Evolutionary conservation across 768 basidiomycete species (phyloP).

Genomic region (Multifurca ochricompacta): DNA sequence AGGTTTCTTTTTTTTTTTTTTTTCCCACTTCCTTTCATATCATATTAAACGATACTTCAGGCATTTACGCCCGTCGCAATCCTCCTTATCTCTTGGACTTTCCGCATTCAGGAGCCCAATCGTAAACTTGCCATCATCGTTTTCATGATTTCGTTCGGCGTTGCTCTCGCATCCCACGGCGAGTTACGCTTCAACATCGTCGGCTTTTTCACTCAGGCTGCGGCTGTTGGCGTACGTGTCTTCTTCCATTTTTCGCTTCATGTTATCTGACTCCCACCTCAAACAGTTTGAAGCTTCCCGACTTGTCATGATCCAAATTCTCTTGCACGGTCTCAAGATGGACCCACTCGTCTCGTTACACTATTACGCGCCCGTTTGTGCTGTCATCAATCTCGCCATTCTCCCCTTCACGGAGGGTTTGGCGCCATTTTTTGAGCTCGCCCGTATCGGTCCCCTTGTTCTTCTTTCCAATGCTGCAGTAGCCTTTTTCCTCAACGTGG

Average conservation of each 20-base stretch:
- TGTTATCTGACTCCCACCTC: background rate
- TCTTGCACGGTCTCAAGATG: conserved; percentile 95
- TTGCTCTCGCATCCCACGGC: conserved; percentile 83
- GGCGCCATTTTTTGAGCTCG: conserved; percentile 72
- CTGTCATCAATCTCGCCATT: conserved; percentile 75
- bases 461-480: conserved; percentile 77
- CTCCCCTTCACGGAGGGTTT: conserved; percentile 91
- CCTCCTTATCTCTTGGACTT: conserved; percentile 86
- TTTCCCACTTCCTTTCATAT: background rate
- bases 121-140: conserved; percentile 77
- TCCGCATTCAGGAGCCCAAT: conserved; percentile 83
- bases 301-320: conserved; percentile 92
- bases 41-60: conserved; percentile 31
- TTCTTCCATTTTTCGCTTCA: background rate
- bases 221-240: conserved; percentile 72
- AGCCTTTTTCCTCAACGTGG: conserved; percentile 86
- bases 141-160: conserved; percentile 83
- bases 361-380: conserved; percentile 96
- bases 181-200: conserved; percentile 79
- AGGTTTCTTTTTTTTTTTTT: conserved; percentile 37
- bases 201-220: conserved; percentile 83
- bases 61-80: conserved; percentile 89
- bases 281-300: conserved; percentile 84
- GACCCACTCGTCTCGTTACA: conserved; percentile 92
- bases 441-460: conserved; percentile 43